Base-by-base conservation (phyloP, 2,329 filamentous ascomycete genomes). In the Colletotrichum zoysiae region DNA sequence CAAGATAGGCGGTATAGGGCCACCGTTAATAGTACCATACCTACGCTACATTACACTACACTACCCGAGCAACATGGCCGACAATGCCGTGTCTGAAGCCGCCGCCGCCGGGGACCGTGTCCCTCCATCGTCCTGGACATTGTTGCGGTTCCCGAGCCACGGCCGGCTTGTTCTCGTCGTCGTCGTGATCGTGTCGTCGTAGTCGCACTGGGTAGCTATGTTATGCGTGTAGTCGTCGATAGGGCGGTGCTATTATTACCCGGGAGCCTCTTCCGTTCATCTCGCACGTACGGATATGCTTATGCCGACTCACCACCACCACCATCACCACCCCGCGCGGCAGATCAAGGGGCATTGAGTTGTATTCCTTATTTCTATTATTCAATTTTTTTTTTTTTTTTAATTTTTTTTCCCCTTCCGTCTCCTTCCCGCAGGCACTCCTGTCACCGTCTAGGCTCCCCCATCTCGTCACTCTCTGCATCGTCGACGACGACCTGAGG, bases 41-140 rank as follows among this genome's bases (percentile, higher is more conserved):
- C 30, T 30, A 30, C 30, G 30, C 30, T 30, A 30, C 30, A 30
- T 30, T 30, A 16, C 42, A 20, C 42, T 44, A 44, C 18, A 30
- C 8, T 18, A 42, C 30, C 59, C 33, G 44, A 51, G 44, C 59
- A 23, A 50, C 30, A 50, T 46, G 20, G 7, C 26, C 44, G 26
- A 50, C 33, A 53, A 42, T 63, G 46, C 51, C 46, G 60, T 63
- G 50, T 63, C 23, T 42, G 60, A 63, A 63, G 46, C 35, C 48
- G 48, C 46, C 11, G 23, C 46, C 11, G 23, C 35, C 20, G 8
- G n/a, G 35, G 60, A 11, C 48, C 60, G 35, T 53, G 60, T 62
- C 23, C 11, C 18, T 8, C 20, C n/a, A 12, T 9, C 20, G 18
- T 46, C 20, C 18, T 7, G 44, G 9, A 35, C 23, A 16, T 42